phyloP scores from a whole-genome alignment of 106 monocot species.

The Dactylorhiza incarnata region DNA sequence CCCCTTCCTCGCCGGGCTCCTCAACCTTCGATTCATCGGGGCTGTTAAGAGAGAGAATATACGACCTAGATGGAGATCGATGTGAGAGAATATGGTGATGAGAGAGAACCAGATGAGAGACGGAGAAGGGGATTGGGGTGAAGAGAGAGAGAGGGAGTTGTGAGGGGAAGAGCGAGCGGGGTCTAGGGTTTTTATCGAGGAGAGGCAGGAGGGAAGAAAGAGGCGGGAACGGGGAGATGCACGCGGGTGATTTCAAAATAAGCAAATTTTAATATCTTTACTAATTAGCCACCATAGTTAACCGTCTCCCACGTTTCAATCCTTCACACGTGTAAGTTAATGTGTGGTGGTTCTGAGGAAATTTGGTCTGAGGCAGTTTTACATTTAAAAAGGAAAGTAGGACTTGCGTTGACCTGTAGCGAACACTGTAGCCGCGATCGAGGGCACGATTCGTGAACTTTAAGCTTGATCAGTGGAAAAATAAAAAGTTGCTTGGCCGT shows the following conservation, averaged over 20 bases:
- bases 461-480: no score
- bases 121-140: no score
- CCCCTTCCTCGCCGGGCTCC: neutral
- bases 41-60: neutral
- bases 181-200: neutral
- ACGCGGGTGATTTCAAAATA: neutral
- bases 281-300: neutral
- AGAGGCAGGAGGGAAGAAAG: neutral
- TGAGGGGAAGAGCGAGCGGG: neutral
- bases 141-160: neutral
- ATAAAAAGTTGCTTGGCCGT: neutral
- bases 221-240: neutral
- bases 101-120: neutral
- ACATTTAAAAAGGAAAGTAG: neutral
- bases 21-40: slow-evolving; percentile 9
- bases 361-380: neutral
- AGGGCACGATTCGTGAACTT: no score
- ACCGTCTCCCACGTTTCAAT: neutral
- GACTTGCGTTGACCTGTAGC: neutral
- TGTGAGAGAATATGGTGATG: neutral
- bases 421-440: neutral
- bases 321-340: neutral
- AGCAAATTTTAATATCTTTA: neutral
- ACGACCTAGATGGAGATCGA: neutral
- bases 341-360: neutral